phyloP scores from a whole-genome alignment of 2,329 filamentous ascomycete genomes.

The Eutypella sp. region DNA sequence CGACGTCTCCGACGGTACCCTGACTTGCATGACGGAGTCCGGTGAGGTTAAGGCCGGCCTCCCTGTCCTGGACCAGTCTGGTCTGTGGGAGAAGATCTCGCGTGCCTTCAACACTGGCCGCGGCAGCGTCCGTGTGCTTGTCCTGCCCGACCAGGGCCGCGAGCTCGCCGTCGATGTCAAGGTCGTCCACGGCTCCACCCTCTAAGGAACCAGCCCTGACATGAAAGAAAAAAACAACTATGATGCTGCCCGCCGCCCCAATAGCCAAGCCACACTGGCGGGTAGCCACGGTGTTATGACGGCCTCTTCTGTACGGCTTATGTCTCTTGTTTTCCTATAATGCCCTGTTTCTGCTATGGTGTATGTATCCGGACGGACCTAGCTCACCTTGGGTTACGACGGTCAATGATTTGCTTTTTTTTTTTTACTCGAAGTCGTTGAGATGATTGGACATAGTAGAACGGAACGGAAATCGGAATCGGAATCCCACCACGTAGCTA shows the following conservation, averaged over 20 bases:
- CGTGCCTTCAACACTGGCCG: slow-evolving; percentile 86
- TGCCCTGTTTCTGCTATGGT: neutral
- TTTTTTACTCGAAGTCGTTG: no score
- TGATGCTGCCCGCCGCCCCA: no score
- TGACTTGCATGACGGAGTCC: slow-evolving; percentile 98
- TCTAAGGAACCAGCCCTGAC: no score
- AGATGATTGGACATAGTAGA: neutral
- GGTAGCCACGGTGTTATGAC: no score
- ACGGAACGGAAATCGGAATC: no score
- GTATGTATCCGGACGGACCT: neutral
- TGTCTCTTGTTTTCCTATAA: neutral
- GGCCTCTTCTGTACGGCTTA: slow-evolving; percentile 7
- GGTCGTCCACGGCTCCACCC: slow-evolving; percentile 78
- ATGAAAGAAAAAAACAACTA: no score
- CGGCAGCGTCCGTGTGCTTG: slow-evolving; percentile 89
- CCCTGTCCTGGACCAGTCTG: slow-evolving; percentile 90
- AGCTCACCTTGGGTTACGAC: neutral
- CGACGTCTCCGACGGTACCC: slow-evolving; percentile 78
- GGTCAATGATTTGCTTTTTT: neutral
- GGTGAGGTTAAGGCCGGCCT: slow-evolving; percentile 97
- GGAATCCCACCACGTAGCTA: neutral
- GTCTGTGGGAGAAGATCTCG: slow-evolving; percentile 74
- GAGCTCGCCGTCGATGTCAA: slow-evolving; percentile 99
- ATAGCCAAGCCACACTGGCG: no score
- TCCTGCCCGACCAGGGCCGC: slow-evolving; percentile 87